phyloP scores from a whole-genome alignment of 768 basidiomycete genomes.

The Boletus tomentosulus region DNA sequence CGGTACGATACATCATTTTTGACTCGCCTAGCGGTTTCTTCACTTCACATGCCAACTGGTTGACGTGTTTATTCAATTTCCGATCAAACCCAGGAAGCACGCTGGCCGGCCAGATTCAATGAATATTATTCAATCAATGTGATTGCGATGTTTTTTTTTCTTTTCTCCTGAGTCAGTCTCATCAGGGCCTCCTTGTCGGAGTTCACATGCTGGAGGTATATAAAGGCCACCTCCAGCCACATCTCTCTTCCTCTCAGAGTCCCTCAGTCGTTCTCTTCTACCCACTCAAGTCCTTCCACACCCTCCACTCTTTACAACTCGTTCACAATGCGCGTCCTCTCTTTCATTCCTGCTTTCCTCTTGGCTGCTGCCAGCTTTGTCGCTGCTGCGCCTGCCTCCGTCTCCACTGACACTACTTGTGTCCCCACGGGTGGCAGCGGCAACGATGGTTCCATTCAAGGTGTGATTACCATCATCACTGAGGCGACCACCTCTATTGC shows the following conservation, averaged over 20 bases:
- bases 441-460: slow-evolving; percentile 5
- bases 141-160: neutral
- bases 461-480: slow-evolving; percentile 2
- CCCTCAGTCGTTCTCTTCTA: neutral
- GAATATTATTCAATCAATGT: slow-evolving; percentile 18
- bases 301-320: slow-evolving; percentile 13
- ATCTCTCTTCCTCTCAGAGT: slow-evolving; percentile 1
- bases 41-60: neutral
- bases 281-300: neutral
- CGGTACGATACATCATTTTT: neutral
- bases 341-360: slow-evolving; percentile 22
- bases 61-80: slow-evolving; percentile 18
- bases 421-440: slow-evolving; percentile 2
- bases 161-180: neutral
- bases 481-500: neutral
- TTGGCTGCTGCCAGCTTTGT: slow-evolving; percentile 20
- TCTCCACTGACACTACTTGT: slow-evolving; percentile 3
- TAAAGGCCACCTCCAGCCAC: slow-evolving; percentile 10
- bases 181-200: neutral
- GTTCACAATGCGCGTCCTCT: slow-evolving; percentile 25
- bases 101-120: neutral
- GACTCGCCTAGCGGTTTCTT: neutral
- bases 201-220: slow-evolving; percentile 1
- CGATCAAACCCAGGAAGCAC: neutral
- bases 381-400: slow-evolving; percentile 9